A percentile compares a stretch with the other conserved stretches of the same genome.
phyloP scores from a whole-genome alignment of 805 yeast species.

The Saccharomycopsis malanga region DNA sequence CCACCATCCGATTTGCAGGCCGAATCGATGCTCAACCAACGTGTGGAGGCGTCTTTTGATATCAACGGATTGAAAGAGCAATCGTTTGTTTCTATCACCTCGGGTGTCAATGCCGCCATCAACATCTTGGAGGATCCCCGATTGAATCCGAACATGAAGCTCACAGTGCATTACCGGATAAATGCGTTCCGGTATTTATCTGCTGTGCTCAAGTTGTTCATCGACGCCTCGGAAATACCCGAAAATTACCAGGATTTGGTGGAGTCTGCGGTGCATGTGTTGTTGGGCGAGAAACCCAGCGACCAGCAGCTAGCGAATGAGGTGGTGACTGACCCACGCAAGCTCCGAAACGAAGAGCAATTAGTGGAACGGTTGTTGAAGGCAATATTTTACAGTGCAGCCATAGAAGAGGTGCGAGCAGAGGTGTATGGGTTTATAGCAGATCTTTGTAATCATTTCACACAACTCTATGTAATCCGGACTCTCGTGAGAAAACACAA shows the following conservation, averaged over 20 bases:
- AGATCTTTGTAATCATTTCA: slow-evolving; percentile 71
- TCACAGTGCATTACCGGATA: slow-evolving; percentile 56
- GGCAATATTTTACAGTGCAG: slow-evolving; percentile 66
- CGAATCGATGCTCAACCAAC: slow-evolving; percentile 50
- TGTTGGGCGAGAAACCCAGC: slow-evolving; percentile 32
- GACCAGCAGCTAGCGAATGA: slow-evolving; percentile 34
- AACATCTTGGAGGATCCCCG: slow-evolving; percentile 63
- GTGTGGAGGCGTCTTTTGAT: slow-evolving; percentile 61
- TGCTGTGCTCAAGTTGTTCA: slow-evolving; percentile 57
- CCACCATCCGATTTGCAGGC: slow-evolving; percentile 60
- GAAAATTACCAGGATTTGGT: slow-evolving; percentile 37
- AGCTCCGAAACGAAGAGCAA: slow-evolving; percentile 55
- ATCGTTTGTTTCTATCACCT: slow-evolving; percentile 70
- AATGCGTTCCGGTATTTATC: slow-evolving; percentile 73
- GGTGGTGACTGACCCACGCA: slow-evolving; percentile 39
- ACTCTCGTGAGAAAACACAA: slow-evolving; percentile 65
- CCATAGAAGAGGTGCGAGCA: slow-evolving; percentile 62
- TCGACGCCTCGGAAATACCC: slow-evolving; percentile 39
- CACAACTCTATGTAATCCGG: slow-evolving; percentile 68
- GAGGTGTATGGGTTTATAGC: slow-evolving; percentile 59
- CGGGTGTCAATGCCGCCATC: slow-evolving; percentile 77
- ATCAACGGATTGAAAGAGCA: slow-evolving; percentile 61
- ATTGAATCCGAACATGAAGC: slow-evolving; percentile 15
- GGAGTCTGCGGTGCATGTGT: slow-evolving; percentile 41
- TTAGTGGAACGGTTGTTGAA: slow-evolving; percentile 59